Evolutionary conservation across 345 rosid genomes (phyloP), one percentile per base, ranked within the genome.

Genomic region (Euphorbia peplus): DNA sequence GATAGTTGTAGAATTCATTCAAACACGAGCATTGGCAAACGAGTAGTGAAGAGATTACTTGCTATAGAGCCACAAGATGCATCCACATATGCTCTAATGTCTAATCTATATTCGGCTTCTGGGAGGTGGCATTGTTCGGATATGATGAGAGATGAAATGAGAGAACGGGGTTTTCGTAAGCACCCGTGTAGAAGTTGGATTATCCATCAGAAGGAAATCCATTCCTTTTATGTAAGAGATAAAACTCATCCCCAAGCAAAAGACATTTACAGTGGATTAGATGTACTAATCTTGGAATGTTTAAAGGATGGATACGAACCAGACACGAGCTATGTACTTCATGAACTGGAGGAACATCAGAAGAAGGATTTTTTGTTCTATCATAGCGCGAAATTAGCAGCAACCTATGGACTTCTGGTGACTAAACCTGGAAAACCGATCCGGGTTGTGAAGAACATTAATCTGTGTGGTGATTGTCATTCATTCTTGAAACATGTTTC

Each of bases 321-420:
- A 0, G 83, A 93, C 80, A 90, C 90, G 0, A 88, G 90, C 74
- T 93, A 83, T 60, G 97, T 89, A 63, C 98, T 93, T 63, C 97
- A 91, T 32, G 98, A 91, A 52, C 88, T 93, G 0, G 98, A 84
- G 71, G 97, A 93, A 83, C 78, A 84, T 63, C 92, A 86, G 66
- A 93, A 93, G 80, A 82, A 85, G 79, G 80, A 72, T 42, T 93
- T 90, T 85, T 73, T 89, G 81, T 90, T 83, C 82, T 85, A 83
- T 73, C 97, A 93, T 67, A 91, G 98, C 51, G 92, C 95, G 28
- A 93, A 93, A 78, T 87, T 93, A 5, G 97, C 96, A 0, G 82
- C 88, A 54, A 83, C 95, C 14, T 93, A 84, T n/a, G 92, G 90
- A 18, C 85, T 93, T 50, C 79, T 93, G 63, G 70, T 29, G 79